phyloP scores from a whole-genome alignment of 2,329 filamentous ascomycete species.

The Zymoseptoria brevis region DNA sequence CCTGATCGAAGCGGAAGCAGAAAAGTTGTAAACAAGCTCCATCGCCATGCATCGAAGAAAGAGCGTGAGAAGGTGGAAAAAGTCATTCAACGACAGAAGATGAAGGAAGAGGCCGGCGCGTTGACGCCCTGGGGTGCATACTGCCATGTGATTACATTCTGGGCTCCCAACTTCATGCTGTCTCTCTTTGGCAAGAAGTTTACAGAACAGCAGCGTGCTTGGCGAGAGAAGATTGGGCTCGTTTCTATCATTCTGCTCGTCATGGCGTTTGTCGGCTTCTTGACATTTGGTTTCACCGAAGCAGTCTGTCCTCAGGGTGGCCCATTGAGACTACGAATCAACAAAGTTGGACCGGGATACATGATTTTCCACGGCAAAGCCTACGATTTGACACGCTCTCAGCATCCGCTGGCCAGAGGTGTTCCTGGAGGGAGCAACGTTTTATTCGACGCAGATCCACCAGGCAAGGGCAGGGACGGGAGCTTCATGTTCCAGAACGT shows the following conservation, averaged over 20 bases:
- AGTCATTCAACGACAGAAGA: constrained; percentile 45
- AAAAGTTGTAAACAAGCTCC: constrained; percentile 30
- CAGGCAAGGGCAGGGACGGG: constrained; percentile 80
- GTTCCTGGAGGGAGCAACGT: constrained; percentile 71
- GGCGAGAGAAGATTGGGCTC: constrained; percentile 96
- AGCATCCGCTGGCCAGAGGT: constrained; percentile 71
- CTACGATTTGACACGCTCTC: constrained; percentile 70
- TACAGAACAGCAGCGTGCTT: constrained; percentile 82
- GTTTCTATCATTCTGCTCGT: constrained; percentile 88
- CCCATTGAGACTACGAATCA: constrained; percentile 62
- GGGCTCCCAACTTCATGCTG: constrained; percentile 79
- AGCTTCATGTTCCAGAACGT: constrained; percentile 98
- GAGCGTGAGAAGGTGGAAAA: constrained; percentile 51
- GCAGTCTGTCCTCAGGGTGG: constrained; percentile 71
- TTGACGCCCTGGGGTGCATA: constrained; percentile 93
- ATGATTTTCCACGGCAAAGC: constrained; percentile 96
- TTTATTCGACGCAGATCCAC: constrained; percentile 73
- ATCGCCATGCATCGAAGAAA: constrained; percentile 59
- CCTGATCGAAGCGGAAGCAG: constrained; percentile 28
- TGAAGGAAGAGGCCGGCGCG: constrained; percentile 59
- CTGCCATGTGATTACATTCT: constrained; percentile 88
- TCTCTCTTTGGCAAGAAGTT: constrained; percentile 77
- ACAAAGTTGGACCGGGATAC: constrained; percentile 71
- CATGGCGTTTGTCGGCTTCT: constrained; percentile 81
- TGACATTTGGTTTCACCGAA: constrained; percentile 93